A percentile compares a stretch with the other conserved stretches of the same genome.
phyloP scores from a whole-genome alignment of 2,329 filamentous ascomycete genomes.

The Plenodomus lindquistii region DNA sequence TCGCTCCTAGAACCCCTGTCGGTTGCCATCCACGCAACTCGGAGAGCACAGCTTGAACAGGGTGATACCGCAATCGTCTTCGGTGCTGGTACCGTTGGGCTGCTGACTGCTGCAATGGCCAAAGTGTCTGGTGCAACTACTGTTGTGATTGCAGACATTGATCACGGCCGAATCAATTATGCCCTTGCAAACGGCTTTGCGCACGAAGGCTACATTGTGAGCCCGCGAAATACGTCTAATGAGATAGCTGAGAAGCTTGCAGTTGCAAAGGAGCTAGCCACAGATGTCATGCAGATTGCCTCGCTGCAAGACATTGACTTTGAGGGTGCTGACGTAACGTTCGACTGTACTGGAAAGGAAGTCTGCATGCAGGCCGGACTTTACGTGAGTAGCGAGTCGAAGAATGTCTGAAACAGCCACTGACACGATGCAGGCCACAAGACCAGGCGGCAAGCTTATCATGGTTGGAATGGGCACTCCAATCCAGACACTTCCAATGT shows the following conservation, averaged over 20 bases:
- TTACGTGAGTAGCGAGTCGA: slow-evolving; percentile 35
- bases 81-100: slow-evolving; percentile 71
- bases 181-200: slow-evolving; percentile 46
- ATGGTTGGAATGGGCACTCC: slow-evolving; percentile 63
- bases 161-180: slow-evolving; percentile 46
- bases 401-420: slow-evolving; percentile 11
- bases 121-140: slow-evolving; percentile 47
- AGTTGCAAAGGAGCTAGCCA: slow-evolving; percentile 41
- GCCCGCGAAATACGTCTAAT: slow-evolving; percentile 22
- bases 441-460: slow-evolving; percentile 56
- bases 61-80: slow-evolving; percentile 82
- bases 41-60: slow-evolving; percentile 71
- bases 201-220: slow-evolving; percentile 43
- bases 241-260: slow-evolving; percentile 40
- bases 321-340: slow-evolving; percentile 47
- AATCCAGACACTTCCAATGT: slow-evolving; percentile 58
- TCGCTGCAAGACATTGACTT: slow-evolving; percentile 42
- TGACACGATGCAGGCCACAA: slow-evolving; percentile 38
- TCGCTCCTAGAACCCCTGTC: slow-evolving; percentile 64
- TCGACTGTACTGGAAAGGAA: slow-evolving; percentile 50
- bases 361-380: slow-evolving; percentile 49
- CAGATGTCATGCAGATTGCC: slow-evolving; percentile 42
- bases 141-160: slow-evolving; percentile 47
- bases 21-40: slow-evolving; percentile 83
- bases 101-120: slow-evolving; percentile 47